Evolutionary conservation across 2,329 filamentous ascomycete genomes (phyloP), one percentile per base, ranked within the genome.

Genomic region (Tolypocladium endophyticum): DNA sequence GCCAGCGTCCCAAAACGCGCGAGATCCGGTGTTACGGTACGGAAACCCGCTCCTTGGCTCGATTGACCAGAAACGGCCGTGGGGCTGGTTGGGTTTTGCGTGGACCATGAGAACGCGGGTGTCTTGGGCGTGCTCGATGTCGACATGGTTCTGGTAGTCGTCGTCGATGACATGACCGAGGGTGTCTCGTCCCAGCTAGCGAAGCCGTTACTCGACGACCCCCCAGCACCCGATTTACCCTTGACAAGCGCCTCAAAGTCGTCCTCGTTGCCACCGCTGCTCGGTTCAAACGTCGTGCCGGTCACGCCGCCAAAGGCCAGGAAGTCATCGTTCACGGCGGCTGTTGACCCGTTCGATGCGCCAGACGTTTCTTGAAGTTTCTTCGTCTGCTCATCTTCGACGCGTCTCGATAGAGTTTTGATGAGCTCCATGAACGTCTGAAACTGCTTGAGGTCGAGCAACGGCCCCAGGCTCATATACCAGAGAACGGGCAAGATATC

Each of bases 161-260:
- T 70, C 3, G 67, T 68, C 4, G 77, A 73, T 30, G 74, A 71
- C 3, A 74, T 61, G 4, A 72, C 68, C 2, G 70, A 64, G 14
- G 74, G 69, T 23, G 70, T 64, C 12, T 75, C 70, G 58, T 84
- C 82, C 83, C 83, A 86, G 59, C 79, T 76, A 1, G 70, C 64
- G 54, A 72, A 69, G 45, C 74, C 69, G 63, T 81, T 77, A 67
- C 77, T 72, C 0, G 77, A 70, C 43, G 74, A 74, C 16, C 68
- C 67, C 60, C 69, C 73, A 35, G 69, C 65, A 54, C 66, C 67
- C 16, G 67, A 64, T 25, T 72, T 74, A 11, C 93, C 93, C 68
- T 95, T 91, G 57, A 99, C 92, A 2, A 99, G 84, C 2, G 84
- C 84, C 71, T 96, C 92, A 68, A 97, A 99, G 69, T 95, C 91